phyloP scores from a whole-genome alignment of 2,329 filamentous ascomycete genomes.

The Westerdykella aurantiaca region DNA sequence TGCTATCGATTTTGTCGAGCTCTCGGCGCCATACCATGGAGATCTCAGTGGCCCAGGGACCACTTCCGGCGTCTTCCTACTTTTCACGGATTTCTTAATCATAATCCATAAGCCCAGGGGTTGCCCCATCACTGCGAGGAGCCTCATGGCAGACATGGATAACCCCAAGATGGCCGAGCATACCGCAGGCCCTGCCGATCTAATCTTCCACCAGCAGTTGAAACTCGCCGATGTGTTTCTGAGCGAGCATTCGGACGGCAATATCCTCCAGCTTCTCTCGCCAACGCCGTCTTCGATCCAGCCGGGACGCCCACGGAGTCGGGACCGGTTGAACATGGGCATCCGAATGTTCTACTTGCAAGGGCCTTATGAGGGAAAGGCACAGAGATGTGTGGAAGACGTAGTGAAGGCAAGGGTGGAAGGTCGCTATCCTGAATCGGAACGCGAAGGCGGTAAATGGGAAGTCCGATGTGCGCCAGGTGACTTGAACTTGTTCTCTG shows the following conservation, averaged over 20 bases:
- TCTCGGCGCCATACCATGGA: conserved; percentile 64
- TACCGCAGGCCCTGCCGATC: conserved; percentile 45
- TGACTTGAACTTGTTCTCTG: conserved; percentile 54
- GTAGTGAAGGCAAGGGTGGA: conserved; percentile 81
- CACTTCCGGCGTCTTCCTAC: conserved; percentile 62
- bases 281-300: conserved; percentile 32
- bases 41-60: conserved; percentile 43
- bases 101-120: conserved; percentile 65
- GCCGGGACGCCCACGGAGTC: conserved; percentile 27
- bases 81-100: conserved; percentile 79
- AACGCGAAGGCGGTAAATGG: conserved; percentile 77
- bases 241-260: conserved; percentile 58
- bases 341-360: conserved; percentile 58
- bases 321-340: conserved; percentile 25
- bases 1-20: conserved; percentile 72
- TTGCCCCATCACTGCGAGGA: conserved; percentile 63
- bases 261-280: conserved; percentile 62
- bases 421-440: conserved; percentile 73
- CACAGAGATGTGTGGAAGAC: conserved; percentile 73
- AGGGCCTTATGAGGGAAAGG: conserved; percentile 72
- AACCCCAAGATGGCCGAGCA: conserved; percentile 54
- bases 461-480: conserved; percentile 63
- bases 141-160: conserved; percentile 77
- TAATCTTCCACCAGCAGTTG: conserved; percentile 70
- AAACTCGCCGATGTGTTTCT: conserved; percentile 65